Evolutionary conservation across 148 eudicot species (phyloP), one percentile per base, ranked within the genome.

Genomic region (Diospyros kaki): DNA sequence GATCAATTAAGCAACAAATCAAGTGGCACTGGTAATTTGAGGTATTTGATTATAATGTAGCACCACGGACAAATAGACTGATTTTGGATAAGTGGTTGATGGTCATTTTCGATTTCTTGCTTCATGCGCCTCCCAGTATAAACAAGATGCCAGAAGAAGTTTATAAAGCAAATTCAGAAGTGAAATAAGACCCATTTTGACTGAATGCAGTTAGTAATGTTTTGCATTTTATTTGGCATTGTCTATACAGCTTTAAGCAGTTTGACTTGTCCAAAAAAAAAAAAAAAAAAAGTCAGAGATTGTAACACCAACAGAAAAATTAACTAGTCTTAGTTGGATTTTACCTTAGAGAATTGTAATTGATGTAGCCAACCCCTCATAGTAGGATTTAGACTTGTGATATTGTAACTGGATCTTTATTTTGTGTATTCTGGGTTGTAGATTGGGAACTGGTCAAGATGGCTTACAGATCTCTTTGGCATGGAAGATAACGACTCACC

Each of bases 401-500:
- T 28, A 28, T 28, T 28, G 28, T 28, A 28, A 28, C 28, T 28
- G 28, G 28, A 28, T 28, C 28, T 9, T 61, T 67, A 18, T 42
- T 64, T 73, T 59, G 62, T 83, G 46, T n/a, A 11, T 42, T 45
- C 6, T 46, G 73, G 56, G 40, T 41, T 12, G 52, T 78, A 94
- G 98, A 83, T 92, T 72, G 94, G 92, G 61, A 92, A 81, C 77
- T 95, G 98, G 98, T 92, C 97, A 38, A 89, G 89, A 75, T 95
- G 89, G 91, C 96, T 95, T 28, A 75, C 88, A 4, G 97, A 95
- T 75, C 85, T 89, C 55, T 84, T 92, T 82, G 94, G 91, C 74
- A 80, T 84, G 63, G 94, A 88, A 39, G 90, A 87, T n/a, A 79
- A 76, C 39, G 88, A 84, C 66, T 53, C 76, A 3, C 53, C 74